Evolutionary conservation across 148 eudicot species (phyloP), one percentile per base, ranked within the genome.

Genomic region (Rhododendron griersonianum): DNA sequence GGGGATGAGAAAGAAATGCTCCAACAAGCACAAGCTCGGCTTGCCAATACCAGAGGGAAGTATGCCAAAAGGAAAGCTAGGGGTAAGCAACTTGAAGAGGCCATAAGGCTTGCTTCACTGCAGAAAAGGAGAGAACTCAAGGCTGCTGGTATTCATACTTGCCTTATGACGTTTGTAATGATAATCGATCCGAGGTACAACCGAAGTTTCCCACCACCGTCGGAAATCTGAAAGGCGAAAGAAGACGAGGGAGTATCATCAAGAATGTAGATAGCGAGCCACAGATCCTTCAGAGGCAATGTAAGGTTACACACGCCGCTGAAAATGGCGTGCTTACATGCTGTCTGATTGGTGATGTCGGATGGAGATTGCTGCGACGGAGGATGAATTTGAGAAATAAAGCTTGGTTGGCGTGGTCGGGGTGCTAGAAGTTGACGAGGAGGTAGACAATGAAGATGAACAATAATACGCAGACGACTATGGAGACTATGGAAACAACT

Each of bases 1-100:
- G 99, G 95, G 86, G 99, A 95, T 89, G 98, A 95, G 91, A 97
- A 97, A 86, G 99, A 97, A 91, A 97, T 97, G 98, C 96, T 97
- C 79, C 95, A 98, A 23, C 98, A 97, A 93, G 98, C 98, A 77
- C 88, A 98, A 65, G 98, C 99, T 85, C 90, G 98, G 76, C 90
- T 97, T 81, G 98, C 99, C 44, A 97, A 97, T 87, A 95, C 98
- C 6, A 89, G 95, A 86, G 99, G 99, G 53, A 97, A 97, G 86
- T 94, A 97, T 91, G 99, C 50, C 50, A 94, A 97, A 89, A 87
- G 96, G 83, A 97, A 97, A 92, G 98, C 98, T 61, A 90, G 99
- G 84, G 84, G 93, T 87, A 97, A 97, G 92, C 99, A 94, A 89
- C 96, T 97, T 74, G 99, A 97, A 91, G 98, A 97, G 91, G 98